phyloP scores from a whole-genome alignment of 345 rosid genomes.

The Salix arbutifolia region DNA sequence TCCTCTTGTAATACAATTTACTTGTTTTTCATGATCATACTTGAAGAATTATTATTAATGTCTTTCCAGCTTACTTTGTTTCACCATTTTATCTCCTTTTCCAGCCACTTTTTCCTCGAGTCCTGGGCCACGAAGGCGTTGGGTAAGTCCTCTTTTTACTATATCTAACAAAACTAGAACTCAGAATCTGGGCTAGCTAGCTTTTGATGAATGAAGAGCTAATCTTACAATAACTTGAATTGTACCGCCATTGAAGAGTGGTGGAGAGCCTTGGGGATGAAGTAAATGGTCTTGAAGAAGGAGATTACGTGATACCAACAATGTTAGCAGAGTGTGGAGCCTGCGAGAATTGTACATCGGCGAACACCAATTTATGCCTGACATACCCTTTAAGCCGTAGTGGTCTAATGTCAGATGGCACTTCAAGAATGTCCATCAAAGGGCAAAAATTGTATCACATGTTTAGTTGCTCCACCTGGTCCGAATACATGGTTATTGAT shows the following conservation, averaged over 20 bases:
- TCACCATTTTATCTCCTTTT: neutral
- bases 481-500: constrained; percentile 52
- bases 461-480: constrained; percentile 60
- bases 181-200: neutral
- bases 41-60: neutral
- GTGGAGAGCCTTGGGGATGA: constrained; percentile 66
- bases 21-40: neutral
- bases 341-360: constrained; percentile 52
- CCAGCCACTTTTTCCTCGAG: constrained; percentile 56
- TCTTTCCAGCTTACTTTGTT: neutral
- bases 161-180: neutral
- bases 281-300: constrained; percentile 44
- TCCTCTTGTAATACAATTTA: constrained; percentile 24
- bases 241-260: constrained; percentile 19
- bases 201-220: neutral
- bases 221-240: neutral
- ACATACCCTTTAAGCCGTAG: constrained; percentile 28
- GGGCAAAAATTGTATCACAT: constrained; percentile 45
- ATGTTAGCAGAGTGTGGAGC: constrained; percentile 49
- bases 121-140: constrained; percentile 78
- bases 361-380: constrained; percentile 45
- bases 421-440: constrained; percentile 50
- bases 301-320: constrained; percentile 58
- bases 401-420: constrained; percentile 50
- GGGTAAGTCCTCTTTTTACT: constrained; percentile 37